Base-by-base conservation (phyloP, 139 green algal species). In the Chlorella vulgaris region DNA sequence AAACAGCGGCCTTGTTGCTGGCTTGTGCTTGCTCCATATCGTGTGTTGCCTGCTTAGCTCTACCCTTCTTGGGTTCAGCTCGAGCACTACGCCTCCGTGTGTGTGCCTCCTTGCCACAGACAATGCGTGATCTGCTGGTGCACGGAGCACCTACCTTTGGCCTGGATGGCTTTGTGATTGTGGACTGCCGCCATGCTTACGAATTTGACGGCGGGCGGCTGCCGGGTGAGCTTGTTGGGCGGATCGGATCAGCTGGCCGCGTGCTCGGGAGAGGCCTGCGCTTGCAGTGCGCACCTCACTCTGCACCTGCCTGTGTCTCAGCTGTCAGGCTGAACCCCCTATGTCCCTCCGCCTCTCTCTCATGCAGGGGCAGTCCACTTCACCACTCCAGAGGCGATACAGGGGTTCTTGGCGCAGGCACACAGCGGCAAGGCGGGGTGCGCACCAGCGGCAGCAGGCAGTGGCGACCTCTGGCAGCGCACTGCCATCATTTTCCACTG, bases 401-500 rank as follows among this genome's bases (percentile, higher is more conserved):
- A n/a, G n/a, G n/a, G n/a, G n/a, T n/a, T n/a, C n/a, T n/a, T n/a
- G n/a, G n/a, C n/a, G n/a, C n/a, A n/a, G n/a, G n/a, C n/a, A n/a
- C n/a, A n/a, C n/a, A n/a, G n/a, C n/a, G n/a, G n/a, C n/a, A n/a
- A n/a, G n/a, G n/a, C n/a, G n/a, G n/a, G n/a, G n/a, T n/a, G n/a
- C n/a, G 74, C 55, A 1, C 6, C 58, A 36, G 50, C 50, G 28
- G 26, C 35, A 58, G 33, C 13, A 35, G 33, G 33, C 6, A 36
- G 36, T 6, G 21, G n/a, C n/a, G 4, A 39, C 74, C 8, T 38
- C 50, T 78, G 71, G 71, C 38, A 60, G 38, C 61, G 28, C 74
- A 80, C 74, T 28, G 74, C 74, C 28, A n/a, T 80, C 74, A 61
- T 80, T 58, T 80, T 80, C n/a, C 74, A 80, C n/a, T 80, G 74